phyloP scores from a whole-genome alignment of 768 basidiomycete genomes.

The Multifurca ochricompacta region DNA sequence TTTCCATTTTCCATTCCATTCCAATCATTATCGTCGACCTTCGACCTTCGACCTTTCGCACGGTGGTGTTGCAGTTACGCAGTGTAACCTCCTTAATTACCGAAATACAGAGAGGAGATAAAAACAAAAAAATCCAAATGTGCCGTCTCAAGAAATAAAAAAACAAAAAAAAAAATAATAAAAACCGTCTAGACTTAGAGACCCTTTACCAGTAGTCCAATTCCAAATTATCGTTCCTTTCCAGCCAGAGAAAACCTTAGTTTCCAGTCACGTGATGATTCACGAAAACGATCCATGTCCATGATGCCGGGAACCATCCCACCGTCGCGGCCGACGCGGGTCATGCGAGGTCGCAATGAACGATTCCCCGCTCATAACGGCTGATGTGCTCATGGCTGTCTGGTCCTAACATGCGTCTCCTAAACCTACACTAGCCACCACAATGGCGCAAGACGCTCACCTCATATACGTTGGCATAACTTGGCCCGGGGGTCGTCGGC shows the following conservation, averaged over 20 bases:
- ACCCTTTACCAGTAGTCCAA: too few species aligned
- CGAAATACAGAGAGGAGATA: neutral
- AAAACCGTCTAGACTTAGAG: slow-evolving; percentile 1
- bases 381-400: slow-evolving; percentile 11
- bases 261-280: neutral
- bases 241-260: too few species aligned
- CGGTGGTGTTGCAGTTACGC: neutral
- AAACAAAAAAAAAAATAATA: neutral
- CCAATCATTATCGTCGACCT: neutral
- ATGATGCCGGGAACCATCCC: slow-evolving; percentile 12
- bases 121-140: neutral
- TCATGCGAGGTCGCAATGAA: slow-evolving; percentile 13
- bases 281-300: slow-evolving; percentile 18
- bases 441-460: slow-evolving; percentile 12
- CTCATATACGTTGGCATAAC: slow-evolving; percentile 19
- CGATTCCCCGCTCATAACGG: slow-evolving; percentile 19
- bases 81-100: neutral
- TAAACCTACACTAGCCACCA: neutral
- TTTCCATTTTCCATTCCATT: slow-evolving; percentile 2
- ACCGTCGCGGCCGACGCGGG: slow-evolving; percentile 14
- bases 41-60: neutral
- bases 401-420: neutral
- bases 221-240: too few species aligned
- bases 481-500: slow-evolving; percentile 15
- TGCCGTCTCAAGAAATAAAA: slow-evolving; percentile 6